Base-by-base conservation (phyloP, 768 basidiomycete genomes). In the Xanthoconium stramineum region DNA sequence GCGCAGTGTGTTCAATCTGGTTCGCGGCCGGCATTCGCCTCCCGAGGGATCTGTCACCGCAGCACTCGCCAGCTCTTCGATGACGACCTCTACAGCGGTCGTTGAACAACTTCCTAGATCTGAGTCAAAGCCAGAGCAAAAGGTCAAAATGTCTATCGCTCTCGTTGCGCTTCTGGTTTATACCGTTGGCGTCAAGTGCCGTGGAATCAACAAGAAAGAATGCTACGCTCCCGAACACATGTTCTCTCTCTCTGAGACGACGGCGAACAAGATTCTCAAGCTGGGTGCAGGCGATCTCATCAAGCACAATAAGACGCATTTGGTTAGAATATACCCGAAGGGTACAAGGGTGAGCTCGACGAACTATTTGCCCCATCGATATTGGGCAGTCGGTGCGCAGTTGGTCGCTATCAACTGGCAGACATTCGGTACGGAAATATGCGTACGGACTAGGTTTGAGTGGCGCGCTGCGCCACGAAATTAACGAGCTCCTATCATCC, bases 321-420 rank as follows among this genome's bases (percentile, higher is more conserved):
- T 98, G 33, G 86, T 93, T 12, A 74, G 95, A 58, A 83, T 88
- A 9, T 98, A 98, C 66, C 95, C 95, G 0, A 88, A 87, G 64
- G 94, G 91, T 1, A 83, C 78, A 30, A 75, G 95, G 38, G 77
- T 98, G 35, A 86, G 77, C 56, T 94, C 90, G 60, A 85, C 85
- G 24, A 98, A 98, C 66, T 98, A 88, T 63, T 81, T 89, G 58
- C 95, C 95, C 8, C 86, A 94, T 71, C 80, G 85, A 17, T 94
- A 85, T 68, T 99, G 96, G 96, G 83, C 85, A 1, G 85, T 85
- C 3, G 96, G 96, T 0, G 82, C 85, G 13, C 95, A 98, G 70
- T 72, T 98, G 6, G 94, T 94, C 0, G 94, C 96, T 9, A 80
- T 99, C 52, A 99, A 99, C 71, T 98, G 94, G 94, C 96, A 99